Conservation (phyloP, 2,329 filamentous ascomycete genomes). For the Botrytis byssoidea region DNA sequence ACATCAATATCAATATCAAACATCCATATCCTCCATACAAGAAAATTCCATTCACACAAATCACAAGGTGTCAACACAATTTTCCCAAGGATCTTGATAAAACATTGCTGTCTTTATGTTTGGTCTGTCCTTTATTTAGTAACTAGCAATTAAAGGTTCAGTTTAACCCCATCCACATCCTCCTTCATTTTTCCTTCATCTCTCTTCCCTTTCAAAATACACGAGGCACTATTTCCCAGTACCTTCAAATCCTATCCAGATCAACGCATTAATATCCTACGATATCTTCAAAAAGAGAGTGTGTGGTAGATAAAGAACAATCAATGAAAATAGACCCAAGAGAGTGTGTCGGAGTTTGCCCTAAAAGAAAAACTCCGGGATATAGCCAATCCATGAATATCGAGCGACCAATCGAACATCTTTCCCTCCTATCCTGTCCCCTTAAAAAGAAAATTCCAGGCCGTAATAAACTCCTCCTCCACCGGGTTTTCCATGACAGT, state of each 20-base stretch:
- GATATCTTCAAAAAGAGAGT: slow-evolving; percentile 1
- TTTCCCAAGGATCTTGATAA: not conserved
- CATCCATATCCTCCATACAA: no score
- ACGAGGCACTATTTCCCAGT: not conserved
- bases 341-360: slow-evolving; percentile 9
- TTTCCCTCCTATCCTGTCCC: not conserved
- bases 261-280: slow-evolving; percentile 1
- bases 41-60: not conserved
- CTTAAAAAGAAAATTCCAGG: not conserved
- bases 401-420: slow-evolving; percentile 10
- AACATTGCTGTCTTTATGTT: slow-evolving; percentile 4
- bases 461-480: slow-evolving; percentile 20
- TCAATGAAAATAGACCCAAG: slow-evolving; percentile 11
- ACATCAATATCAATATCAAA: not conserved
- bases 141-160: not conserved
- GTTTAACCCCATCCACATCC: not conserved
- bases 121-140: not conserved
- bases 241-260: slow-evolving; percentile 1
- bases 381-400: slow-evolving; percentile 18
- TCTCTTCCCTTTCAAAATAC: not conserved
- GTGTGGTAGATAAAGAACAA: not conserved
- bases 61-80: not conserved
- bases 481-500: not conserved
- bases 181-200: not conserved
- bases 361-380: slow-evolving; percentile 14